These are phyloP conservation scores for Didymosphaeria variabile DNA, from an alignment of 2,329 filamentous ascomycete species.

Conservation along the genomic window DNA sequence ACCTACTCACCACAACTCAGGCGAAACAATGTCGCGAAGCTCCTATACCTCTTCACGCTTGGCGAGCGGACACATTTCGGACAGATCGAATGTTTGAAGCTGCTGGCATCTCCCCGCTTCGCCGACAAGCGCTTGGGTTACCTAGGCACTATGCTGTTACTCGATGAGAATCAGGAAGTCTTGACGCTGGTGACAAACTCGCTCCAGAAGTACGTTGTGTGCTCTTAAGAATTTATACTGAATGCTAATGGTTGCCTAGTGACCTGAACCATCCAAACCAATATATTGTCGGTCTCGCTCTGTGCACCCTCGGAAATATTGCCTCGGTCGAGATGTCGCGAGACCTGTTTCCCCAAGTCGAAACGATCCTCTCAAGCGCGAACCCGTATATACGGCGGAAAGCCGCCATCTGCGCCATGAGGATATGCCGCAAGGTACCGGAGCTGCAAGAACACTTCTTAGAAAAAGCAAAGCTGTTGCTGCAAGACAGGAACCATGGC, in stretches of 20 bases:
- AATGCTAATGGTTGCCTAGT: conserved; percentile 59
- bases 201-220: conserved; percentile 80
- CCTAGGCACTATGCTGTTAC: conserved; percentile 90
- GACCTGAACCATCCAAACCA: conserved; percentile 97
- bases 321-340: conserved; percentile 98
- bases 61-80: conserved; percentile 98
- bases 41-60: conserved; percentile 96
- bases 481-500: conserved; percentile 94
- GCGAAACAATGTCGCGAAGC: conserved; percentile 98
- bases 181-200: conserved; percentile 97
- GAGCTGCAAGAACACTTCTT: conserved; percentile 97
- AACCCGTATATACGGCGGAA: conserved; percentile 99
- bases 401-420: conserved; percentile 98
- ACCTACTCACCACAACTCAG: conserved; percentile 59
- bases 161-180: conserved; percentile 99
- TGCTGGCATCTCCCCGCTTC: conserved; percentile 94
- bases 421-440: conserved; percentile 97
- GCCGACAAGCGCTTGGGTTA: conserved; percentile 97
- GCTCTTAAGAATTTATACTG: background rate
- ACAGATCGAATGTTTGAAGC: conserved; percentile 98
- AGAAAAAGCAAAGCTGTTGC: conserved; percentile 87
- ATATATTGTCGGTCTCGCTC: conserved; percentile 94
- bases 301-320: conserved; percentile 97
- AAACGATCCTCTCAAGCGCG: conserved; percentile 86
- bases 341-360: conserved; percentile 95